A percentile compares a stretch with the other conserved stretches of the same genome.
Evolutionary conservation across 208 protist genomes (phyloP).

Genomic region (Trypanosoma mega): DNA sequence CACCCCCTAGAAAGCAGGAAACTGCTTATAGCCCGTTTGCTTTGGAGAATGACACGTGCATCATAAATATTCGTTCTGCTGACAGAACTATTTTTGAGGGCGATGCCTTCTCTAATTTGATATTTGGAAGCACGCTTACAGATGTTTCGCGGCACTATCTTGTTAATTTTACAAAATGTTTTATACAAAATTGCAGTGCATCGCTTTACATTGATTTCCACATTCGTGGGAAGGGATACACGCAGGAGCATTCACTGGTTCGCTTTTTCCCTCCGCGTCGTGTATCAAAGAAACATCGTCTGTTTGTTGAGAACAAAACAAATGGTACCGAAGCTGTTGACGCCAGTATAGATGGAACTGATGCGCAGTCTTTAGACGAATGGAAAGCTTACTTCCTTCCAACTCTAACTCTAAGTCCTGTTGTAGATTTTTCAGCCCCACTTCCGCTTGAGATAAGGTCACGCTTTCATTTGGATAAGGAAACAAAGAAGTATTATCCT

Average conservation of each 20-base stretch:
- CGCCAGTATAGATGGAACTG: not conserved
- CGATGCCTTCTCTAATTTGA: constrained; percentile 30
- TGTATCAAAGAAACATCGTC: constrained; percentile 25
- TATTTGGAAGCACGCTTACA: constrained; percentile 4
- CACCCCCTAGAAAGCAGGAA: not conserved
- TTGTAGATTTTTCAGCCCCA: constrained; percentile 69
- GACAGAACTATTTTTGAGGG: constrained; percentile 17
- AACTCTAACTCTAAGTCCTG: constrained; percentile 59
- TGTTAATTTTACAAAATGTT: constrained; percentile 25
- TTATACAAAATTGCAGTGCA: constrained; percentile 25
- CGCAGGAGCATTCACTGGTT: constrained; percentile 25
- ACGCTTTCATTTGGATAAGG: constrained; percentile 24
- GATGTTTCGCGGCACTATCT: constrained; percentile 16
- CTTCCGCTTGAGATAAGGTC: constrained; percentile 34
- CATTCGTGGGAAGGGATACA: constrained; percentile 33
- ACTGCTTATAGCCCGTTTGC: constrained; percentile 21
- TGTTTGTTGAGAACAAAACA: constrained; percentile 19
- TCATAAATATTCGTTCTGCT: constrained; percentile 18
- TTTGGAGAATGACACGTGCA: constrained; percentile 23
- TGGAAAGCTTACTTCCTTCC: constrained; percentile 63
- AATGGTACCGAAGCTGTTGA: constrained; percentile 2
- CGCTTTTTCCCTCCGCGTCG: constrained; percentile 31
- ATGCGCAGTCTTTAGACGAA: not conserved
- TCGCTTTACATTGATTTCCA: constrained; percentile 24
- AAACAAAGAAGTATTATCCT: constrained; percentile 70